These are phyloP conservation scores for Yarrowia keelungensis DNA, from an alignment of 805 yeast species.

Conservation along the genomic window DNA sequence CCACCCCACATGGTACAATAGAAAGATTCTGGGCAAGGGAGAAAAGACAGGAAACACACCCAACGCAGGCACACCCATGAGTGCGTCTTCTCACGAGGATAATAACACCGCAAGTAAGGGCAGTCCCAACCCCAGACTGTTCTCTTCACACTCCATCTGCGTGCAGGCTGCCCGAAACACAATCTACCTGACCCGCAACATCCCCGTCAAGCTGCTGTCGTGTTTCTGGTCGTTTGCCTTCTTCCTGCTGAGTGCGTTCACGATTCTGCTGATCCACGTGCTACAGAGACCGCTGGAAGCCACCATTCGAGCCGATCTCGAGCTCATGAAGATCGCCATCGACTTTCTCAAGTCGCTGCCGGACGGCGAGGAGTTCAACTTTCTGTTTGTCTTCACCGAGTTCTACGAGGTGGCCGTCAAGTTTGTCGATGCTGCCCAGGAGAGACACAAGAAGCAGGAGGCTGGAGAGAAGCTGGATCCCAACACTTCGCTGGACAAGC, in stretches of 20 bases:
- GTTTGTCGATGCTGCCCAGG: constrained; percentile 26
- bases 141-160: constrained; percentile 42
- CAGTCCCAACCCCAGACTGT: constrained; percentile 40
- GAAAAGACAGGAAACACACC: constrained; percentile 18
- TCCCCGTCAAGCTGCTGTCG: constrained; percentile 27
- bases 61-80: constrained; percentile 14
- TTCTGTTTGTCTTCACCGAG: constrained; percentile 24
- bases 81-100: constrained; percentile 11
- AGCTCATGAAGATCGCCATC: constrained; percentile 35
- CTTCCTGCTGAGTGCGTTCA: constrained; percentile 22
- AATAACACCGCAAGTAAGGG: neutral
- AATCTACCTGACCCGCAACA: constrained; percentile 40
- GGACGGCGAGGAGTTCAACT: constrained; percentile 25
- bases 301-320: constrained; percentile 27
- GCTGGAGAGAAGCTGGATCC: constrained; percentile 10
- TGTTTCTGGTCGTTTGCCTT: constrained; percentile 36
- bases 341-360: constrained; percentile 33
- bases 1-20: constrained; percentile 44
- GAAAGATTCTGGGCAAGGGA: constrained; percentile 39
- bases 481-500: neutral
- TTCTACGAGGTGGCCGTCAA: constrained; percentile 32
- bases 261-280: constrained; percentile 31
- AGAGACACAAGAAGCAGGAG: constrained; percentile 11
- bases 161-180: constrained; percentile 43
- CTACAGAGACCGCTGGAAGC: constrained; percentile 30